A percentile compares a stretch with the other conserved stretches of the same genome.
These are phyloP conservation scores for Aspergillaceae sp. DNA, from an alignment of 2,329 filamentous ascomycete species.

Conservation along the genomic window DNA sequence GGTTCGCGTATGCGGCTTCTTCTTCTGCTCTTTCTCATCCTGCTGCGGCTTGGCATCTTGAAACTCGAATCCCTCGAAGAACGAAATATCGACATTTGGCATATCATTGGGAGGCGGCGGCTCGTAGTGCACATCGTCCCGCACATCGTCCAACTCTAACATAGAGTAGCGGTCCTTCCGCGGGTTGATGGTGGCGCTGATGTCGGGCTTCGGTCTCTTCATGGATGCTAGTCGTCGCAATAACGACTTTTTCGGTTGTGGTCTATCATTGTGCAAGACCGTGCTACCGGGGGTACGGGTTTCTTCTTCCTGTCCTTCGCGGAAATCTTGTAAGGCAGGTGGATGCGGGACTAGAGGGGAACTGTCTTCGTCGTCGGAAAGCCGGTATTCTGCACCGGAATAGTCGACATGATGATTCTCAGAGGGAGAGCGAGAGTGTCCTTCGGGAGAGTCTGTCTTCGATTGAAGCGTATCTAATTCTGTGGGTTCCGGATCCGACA, in stretches of 20 bases:
- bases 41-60: background rate
- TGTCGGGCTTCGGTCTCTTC: slow-evolving; percentile 1
- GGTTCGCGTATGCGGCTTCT: too few species aligned
- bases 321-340: too few species aligned
- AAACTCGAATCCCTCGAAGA: slow-evolving; percentile 7
- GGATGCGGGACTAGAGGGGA: background rate
- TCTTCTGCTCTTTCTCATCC: too few species aligned
- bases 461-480: too few species aligned
- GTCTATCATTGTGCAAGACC: too few species aligned
- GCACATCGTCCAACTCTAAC: slow-evolving; percentile 7
- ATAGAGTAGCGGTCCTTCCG: slow-evolving; percentile 3
- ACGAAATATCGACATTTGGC: slow-evolving; percentile 12
- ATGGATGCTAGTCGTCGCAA: slow-evolving; percentile 2
- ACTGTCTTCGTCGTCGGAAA: background rate
- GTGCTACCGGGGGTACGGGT: too few species aligned
- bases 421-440: too few species aligned
- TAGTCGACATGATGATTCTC: background rate
- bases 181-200: slow-evolving; percentile 1
- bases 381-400: background rate
- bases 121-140: background rate
- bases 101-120: background rate
- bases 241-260: slow-evolving; percentile 2
- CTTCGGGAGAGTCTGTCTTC: too few species aligned
- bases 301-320: too few species aligned
- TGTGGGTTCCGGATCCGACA: background rate